Conservation (phyloP, 1,139 yeast species). For the Candida tropicalis region DNA sequence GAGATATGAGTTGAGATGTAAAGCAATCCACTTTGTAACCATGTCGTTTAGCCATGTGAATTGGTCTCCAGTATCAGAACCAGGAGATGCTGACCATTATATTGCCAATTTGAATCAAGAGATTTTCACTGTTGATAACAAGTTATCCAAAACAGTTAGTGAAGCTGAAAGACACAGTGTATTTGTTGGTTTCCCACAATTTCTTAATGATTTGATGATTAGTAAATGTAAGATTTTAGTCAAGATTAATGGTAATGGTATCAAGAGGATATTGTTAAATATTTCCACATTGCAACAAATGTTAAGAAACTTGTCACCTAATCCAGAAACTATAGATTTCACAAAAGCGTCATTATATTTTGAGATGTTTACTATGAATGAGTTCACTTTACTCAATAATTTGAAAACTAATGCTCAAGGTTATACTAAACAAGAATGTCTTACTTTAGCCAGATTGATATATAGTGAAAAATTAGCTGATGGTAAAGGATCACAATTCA, state of each 20-base stretch:
- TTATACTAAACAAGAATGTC: slow-evolving; percentile 28
- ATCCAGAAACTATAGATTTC: slow-evolving; percentile 64
- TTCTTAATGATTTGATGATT: slow-evolving; percentile 60
- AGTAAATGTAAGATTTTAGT: slow-evolving; percentile 59
- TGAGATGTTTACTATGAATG: slow-evolving; percentile 51
- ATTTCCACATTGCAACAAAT: slow-evolving; percentile 76
- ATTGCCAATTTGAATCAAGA: slow-evolving; percentile 64
- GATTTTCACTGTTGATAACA: slow-evolving; percentile 53
- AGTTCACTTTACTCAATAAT: slow-evolving; percentile 32
- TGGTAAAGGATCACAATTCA: slow-evolving; percentile 43
- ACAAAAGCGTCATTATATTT: slow-evolving; percentile 59
- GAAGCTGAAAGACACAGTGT: slow-evolving; percentile 34
- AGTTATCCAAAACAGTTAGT: slow-evolving; percentile 30
- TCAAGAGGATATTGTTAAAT: slow-evolving; percentile 66
- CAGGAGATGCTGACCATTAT: slow-evolving; percentile 66
- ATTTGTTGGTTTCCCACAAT: slow-evolving; percentile 56
- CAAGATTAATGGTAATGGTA: slow-evolving; percentile 65
- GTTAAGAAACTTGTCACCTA: slow-evolving; percentile 61
- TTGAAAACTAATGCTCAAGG: slow-evolving; percentile 21
- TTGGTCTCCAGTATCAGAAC: slow-evolving; percentile 51
- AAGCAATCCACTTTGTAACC: slow-evolving; percentile 62
- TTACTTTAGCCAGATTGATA: slow-evolving; percentile 41
- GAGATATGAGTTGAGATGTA: slow-evolving; percentile 66
- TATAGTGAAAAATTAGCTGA: slow-evolving; percentile 50
- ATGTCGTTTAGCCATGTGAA: slow-evolving; percentile 43